Conservation (phyloP, 2,329 filamentous ascomycete genomes). For the Dactylonectria macrodidyma region DNA sequence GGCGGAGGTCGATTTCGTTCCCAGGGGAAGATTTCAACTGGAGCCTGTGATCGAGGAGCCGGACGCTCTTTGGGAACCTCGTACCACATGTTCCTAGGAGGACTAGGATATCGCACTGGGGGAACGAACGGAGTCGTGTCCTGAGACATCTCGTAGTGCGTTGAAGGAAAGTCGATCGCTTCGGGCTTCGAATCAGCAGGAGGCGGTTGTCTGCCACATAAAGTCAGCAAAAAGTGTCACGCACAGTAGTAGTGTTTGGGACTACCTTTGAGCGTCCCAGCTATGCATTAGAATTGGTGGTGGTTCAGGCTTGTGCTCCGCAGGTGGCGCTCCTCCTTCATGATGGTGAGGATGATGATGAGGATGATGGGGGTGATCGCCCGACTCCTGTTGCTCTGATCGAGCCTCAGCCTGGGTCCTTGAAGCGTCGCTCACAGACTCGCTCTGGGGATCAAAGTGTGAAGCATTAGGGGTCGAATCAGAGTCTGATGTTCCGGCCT, state of each 20-base stretch:
- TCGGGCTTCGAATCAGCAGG: slow-evolving; percentile 82
- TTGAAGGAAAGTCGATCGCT: slow-evolving; percentile 84
- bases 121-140: slow-evolving; percentile 83
- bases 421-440: slow-evolving; percentile 56
- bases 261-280: slow-evolving; percentile 71
- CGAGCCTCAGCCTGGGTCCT: slow-evolving; percentile 65
- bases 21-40: slow-evolving; percentile 90
- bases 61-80: slow-evolving; percentile 79
- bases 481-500: slow-evolving; percentile 34
- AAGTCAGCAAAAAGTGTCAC: slow-evolving; percentile 28
- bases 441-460: slow-evolving; percentile 47
- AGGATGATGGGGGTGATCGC: slow-evolving; percentile 36
- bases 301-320: slow-evolving; percentile 44
- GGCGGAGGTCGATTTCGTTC: slow-evolving; percentile 77
- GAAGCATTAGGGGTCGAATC: slow-evolving; percentile 39
- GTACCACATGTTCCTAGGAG: slow-evolving; percentile 91
- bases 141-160: slow-evolving; percentile 87
- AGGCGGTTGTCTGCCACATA: slow-evolving; percentile 70
- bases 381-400: slow-evolving; percentile 53
- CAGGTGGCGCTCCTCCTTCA: slow-evolving; percentile 33
- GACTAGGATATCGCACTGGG: slow-evolving; percentile 83
- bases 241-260: slow-evolving; percentile 15
- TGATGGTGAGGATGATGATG: slow-evolving; percentile 37
- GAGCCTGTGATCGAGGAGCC: slow-evolving; percentile 66
- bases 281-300: slow-evolving; percentile 51